phyloP scores from a whole-genome alignment of 1,284 basidiomycete genomes.

The Malassezia slooffiae region DNA sequence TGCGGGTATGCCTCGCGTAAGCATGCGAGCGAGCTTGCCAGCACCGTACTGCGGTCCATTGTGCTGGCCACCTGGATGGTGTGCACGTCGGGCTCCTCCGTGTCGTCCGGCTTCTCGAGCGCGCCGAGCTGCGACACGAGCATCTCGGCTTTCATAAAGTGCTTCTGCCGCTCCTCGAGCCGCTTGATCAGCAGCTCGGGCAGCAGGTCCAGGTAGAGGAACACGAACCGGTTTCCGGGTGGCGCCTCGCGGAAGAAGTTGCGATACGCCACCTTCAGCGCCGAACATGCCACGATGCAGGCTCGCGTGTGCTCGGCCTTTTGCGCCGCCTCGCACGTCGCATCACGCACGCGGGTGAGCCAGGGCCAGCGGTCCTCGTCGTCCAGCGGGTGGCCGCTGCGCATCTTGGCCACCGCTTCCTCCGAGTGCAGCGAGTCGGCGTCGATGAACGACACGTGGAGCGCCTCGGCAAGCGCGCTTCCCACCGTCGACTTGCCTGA shows the following conservation, averaged over 20 bases:
- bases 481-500: conserved; percentile 75
- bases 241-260: conserved; percentile 60
- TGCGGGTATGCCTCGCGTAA: too few relatives aligned
- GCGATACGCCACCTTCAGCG: conserved; percentile 68
- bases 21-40: too few relatives aligned
- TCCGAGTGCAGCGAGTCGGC: conserved; percentile 77
- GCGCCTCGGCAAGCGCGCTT: conserved; percentile 54
- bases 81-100: too few relatives aligned
- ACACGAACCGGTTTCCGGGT: conserved; percentile 54
- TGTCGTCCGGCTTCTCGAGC: conserved; percentile 60
- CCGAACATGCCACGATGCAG: conserved; percentile 68
- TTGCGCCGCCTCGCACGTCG: conserved; percentile 49
- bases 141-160: conserved; percentile 82
- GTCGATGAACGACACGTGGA: conserved; percentile 67
- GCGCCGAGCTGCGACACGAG: conserved; percentile 70
- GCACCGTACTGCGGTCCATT: too few relatives aligned
- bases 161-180: conserved; percentile 61
- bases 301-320: neutral
- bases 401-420: conserved; percentile 80
- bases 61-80: too few relatives aligned
- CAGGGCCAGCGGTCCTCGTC: conserved; percentile 73
- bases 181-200: conserved; percentile 58
- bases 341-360: conserved; percentile 62
- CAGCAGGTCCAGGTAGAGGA: conserved; percentile 69
- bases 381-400: conserved; percentile 60